A percentile compares a stretch with the other conserved stretches of the same genome.
Evolutionary conservation across 495 filamentous ascomycete genomes (phyloP).

Genomic region (Penicillium herquei): DNA sequence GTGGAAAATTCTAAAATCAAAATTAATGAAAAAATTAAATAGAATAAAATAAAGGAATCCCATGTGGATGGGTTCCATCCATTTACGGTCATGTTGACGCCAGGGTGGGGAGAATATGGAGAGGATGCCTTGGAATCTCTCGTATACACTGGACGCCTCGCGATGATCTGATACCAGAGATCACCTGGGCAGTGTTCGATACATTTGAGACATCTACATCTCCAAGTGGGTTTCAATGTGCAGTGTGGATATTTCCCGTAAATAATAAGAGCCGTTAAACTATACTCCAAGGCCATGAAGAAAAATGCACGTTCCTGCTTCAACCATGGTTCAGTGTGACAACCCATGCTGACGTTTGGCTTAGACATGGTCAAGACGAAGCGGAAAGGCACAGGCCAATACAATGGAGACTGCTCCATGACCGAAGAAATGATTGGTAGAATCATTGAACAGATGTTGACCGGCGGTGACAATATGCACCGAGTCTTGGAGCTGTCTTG

Average conservation of each 20-base stretch:
- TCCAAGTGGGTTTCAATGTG: too few relatives aligned
- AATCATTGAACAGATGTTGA: slow-evolving; percentile 2
- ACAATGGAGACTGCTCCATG: slow-evolving; percentile 8
- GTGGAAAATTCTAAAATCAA: too few relatives aligned
- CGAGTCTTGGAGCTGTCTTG: slow-evolving; percentile 19
- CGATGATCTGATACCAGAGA: slow-evolving; percentile 1
- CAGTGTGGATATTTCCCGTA: too few relatives aligned
- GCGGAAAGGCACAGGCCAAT: background rate
- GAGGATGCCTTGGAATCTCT: slow-evolving; percentile 8
- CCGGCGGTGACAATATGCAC: slow-evolving; percentile 17
- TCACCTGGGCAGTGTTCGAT: background rate
- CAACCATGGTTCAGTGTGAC: slow-evolving; percentile 9
- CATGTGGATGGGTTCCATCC: background rate
- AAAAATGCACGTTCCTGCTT: background rate
- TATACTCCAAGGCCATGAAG: too few relatives aligned
- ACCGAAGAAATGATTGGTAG: slow-evolving; percentile 11
- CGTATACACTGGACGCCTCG: slow-evolving; percentile 21
- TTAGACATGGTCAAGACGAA: background rate
- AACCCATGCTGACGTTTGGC: slow-evolving; percentile 5
- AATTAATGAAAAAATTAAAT: too few relatives aligned
- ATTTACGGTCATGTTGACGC: slow-evolving; percentile 5
- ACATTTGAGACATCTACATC: too few relatives aligned
- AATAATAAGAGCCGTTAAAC: too few relatives aligned
- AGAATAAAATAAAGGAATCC: too few relatives aligned
- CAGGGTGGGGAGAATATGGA: slow-evolving; percentile 11